Conservation (phyloP, 2,329 filamentous ascomycete genomes). For the Dothistroma septosporum region DNA sequence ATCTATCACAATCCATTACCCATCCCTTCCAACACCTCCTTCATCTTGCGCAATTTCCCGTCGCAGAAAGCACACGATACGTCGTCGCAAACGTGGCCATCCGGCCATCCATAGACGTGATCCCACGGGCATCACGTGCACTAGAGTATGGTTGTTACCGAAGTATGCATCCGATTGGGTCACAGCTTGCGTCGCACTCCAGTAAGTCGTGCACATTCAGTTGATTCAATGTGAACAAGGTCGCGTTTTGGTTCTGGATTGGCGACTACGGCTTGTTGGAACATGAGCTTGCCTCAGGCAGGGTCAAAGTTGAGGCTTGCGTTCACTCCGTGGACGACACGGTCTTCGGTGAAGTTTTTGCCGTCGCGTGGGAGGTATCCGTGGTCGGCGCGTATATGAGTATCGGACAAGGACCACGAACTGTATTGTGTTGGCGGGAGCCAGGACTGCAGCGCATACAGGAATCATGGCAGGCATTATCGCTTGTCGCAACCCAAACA, state of each 20-base stretch:
- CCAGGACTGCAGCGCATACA: too few species aligned
- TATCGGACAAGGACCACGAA: too few species aligned
- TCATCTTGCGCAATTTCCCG: neutral
- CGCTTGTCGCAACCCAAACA: neutral
- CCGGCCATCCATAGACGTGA: neutral
- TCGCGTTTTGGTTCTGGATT: slow-evolving; percentile 25
- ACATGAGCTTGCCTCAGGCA: slow-evolving; percentile 16
- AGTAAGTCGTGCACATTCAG: slow-evolving; percentile 21
- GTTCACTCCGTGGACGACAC: slow-evolving; percentile 16
- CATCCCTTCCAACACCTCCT: neutral
- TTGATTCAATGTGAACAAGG: slow-evolving; percentile 19
- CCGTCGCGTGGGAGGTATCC: neutral
- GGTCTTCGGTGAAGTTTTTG: neutral
- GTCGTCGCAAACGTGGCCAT: neutral
- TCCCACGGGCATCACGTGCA: slow-evolving; percentile 31
- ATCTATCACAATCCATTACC: neutral
- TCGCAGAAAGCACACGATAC: neutral
- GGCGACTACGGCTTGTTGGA: slow-evolving; percentile 18
- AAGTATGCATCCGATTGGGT: slow-evolving; percentile 49
- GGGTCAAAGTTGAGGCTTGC: slow-evolving; percentile 22
- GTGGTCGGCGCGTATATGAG: too few species aligned
- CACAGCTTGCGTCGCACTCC: slow-evolving; percentile 22
- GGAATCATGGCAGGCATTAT: neutral
- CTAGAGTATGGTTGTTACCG: slow-evolving; percentile 52
- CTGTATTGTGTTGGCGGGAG: too few species aligned